Base-by-base conservation (phyloP, 2,329 filamentous ascomycete species). In the Fusarium haematococcum region DNA sequence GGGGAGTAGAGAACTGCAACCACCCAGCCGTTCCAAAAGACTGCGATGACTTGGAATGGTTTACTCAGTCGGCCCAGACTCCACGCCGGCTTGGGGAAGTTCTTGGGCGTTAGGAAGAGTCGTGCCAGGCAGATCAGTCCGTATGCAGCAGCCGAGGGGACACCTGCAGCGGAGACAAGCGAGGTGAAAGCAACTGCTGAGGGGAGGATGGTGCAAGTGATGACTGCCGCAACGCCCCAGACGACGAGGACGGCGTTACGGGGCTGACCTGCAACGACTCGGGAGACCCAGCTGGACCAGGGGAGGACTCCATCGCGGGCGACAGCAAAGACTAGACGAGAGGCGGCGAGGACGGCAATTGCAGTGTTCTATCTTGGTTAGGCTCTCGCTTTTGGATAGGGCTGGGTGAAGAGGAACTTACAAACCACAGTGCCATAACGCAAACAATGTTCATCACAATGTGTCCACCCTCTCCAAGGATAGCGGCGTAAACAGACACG, bases 361-460 rank as follows among this genome's bases (percentile, higher is more conserved):
- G 88, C 89, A 1, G 89, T 90, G 78, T 91, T 91, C 87, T 37
- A 18, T 37, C 6, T 37, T 2, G 2, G 14, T 62, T 27, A 62
- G 23, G 6, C 3, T 39, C 13, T 35, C 13, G 25, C 0, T 5
- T 11, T 20, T 1, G 18, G 3, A 16, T 14, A 5, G 1, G 27
- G 23, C 10, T 14, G 8, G 20, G 41, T 7, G 20, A 18, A 6
- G 16, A 27, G 1, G 27, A 6, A 83, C 85, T 73, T 82, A 87
- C 86, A 82, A 90, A 87, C 85, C 85, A 87, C 3, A 87, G 75
- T 0, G 85, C 84, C 10, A 85, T 69, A 35, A 89, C 82, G 81
- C 87, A 90, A 56, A 91, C 80, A n/a, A 91, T 79, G 71, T 89
- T 90, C 89, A 91, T 91, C 67, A 90, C 84, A n/a, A 91, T 84